phyloP scores from a whole-genome alignment of 371 early-diverging fungal genomes.

The Mortierella sp. region DNA sequence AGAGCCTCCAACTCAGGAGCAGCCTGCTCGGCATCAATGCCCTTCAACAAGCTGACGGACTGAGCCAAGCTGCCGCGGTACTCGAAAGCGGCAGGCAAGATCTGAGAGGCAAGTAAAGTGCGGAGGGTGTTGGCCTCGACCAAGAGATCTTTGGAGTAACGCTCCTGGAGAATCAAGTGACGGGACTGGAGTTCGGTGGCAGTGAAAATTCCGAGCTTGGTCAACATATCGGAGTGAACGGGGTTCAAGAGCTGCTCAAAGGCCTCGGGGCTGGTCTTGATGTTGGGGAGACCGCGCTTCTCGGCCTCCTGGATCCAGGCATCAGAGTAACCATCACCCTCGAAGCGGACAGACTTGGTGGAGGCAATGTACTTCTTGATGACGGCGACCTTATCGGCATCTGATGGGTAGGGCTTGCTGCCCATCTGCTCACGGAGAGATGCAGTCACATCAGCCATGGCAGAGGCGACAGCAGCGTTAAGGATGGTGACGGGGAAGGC shows the following conservation, averaged over 20 bases:
- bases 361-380: conserved; percentile 86
- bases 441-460: conserved; percentile 79
- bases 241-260: conserved; percentile 79
- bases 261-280: conserved; percentile 88
- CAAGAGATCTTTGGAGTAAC: conserved; percentile 94
- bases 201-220: conserved; percentile 77
- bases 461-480: conserved; percentile 94
- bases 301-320: conserved; percentile 86
- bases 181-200: conserved; percentile 91
- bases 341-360: conserved; percentile 93
- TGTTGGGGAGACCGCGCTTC: conserved; percentile 94
- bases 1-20: conserved; percentile 83
- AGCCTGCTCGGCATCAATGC: conserved; percentile 63
- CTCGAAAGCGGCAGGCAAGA: conserved; percentile 89
- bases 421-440: conserved; percentile 85
- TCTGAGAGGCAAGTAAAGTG: conserved; percentile 81
- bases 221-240: conserved; percentile 82
- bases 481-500: conserved; percentile 95
- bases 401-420: conserved; percentile 77
- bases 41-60: conserved; percentile 75
- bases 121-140: conserved; percentile 94
- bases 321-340: conserved; percentile 96
- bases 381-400: conserved; percentile 89
- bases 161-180: conserved; percentile 94
- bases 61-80: conserved; percentile 92